phyloP scores from a whole-genome alignment of 2,329 filamentous ascomycete species.

The Aspergillus sp. region DNA sequence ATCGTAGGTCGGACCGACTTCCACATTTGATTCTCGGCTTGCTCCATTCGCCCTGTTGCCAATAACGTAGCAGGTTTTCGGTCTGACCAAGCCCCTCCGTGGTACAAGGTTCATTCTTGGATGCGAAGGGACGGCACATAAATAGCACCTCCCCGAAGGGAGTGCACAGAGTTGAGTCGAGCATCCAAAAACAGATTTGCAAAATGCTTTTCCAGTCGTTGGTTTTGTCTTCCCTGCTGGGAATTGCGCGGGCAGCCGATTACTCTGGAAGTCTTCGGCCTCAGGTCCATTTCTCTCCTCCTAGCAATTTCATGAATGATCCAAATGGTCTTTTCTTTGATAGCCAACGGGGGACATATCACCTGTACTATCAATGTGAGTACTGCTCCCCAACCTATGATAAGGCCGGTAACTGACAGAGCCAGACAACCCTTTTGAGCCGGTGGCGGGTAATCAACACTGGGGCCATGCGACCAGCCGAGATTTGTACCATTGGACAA shows the following conservation, averaged over 20 bases:
- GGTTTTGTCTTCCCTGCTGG: slow-evolving; percentile 2
- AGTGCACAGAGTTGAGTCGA: background rate
- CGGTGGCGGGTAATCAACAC: slow-evolving; percentile 59
- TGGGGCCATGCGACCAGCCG: slow-evolving; percentile 66
- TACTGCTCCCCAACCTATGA: slow-evolving; percentile 20
- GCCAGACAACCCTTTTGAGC: slow-evolving; percentile 50
- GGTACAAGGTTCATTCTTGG: background rate
- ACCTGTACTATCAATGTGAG: slow-evolving; percentile 65
- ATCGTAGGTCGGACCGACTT: background rate
- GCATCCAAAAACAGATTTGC: background rate
- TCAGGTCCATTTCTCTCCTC: slow-evolving; percentile 34
- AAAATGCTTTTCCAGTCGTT: slow-evolving; percentile 1
- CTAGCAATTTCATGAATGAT: slow-evolving; percentile 51
- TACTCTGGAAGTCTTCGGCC: slow-evolving; percentile 26
- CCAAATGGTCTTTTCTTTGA: slow-evolving; percentile 65
- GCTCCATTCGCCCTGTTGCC: background rate
- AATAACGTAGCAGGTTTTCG: background rate
- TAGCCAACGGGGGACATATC: slow-evolving; percentile 54
- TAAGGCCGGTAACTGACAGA: background rate
- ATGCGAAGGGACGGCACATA: background rate
- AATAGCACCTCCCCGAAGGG: background rate
- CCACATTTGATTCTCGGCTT: background rate
- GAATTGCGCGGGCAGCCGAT: slow-evolving; percentile 6
- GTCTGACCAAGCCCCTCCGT: background rate
- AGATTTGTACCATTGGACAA: slow-evolving; percentile 65